Base-by-base conservation (phyloP, 257 asterid genomes). In the Scutellaria galericulata region DNA sequence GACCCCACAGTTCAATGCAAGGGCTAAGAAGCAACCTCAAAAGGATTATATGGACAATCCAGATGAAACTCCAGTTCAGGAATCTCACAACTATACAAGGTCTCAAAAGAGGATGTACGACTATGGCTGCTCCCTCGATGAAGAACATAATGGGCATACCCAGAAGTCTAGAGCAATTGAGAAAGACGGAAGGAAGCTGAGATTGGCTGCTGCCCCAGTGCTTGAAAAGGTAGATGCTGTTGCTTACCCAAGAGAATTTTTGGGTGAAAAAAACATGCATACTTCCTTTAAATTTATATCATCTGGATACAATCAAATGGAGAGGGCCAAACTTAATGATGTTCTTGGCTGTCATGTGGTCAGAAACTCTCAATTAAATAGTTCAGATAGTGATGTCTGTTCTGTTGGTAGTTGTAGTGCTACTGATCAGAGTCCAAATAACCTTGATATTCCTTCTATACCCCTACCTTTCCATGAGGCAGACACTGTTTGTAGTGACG, bases 351-450 rank as follows among this genome's bases (percentile, higher is more conserved):
- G 48, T 70, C 74, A 75, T 76, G 72, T 58, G 39, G 54, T 68
- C 68, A 66, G 85, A 80, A 83, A 71, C 50, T 67, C 82, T 40
- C 84, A 75, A 45, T 53, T 70, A 54, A 75, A 60, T 77, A 83
- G 82, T 72, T 82, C 85, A 53, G 89, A 84, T 74, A 82, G 83
- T 66, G 88, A 86, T 70, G 86, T 84, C 40, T 90, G 86, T 79
- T 90, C 96, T 22, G 90, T 89, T 75, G 98, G 92, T 76, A 92
- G 98, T 87, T 92, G 96, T 83, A 90, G 96, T 65, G 79, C 69
- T 68, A 68, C 81, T 78, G 85, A 75, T 71, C 71, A 42, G 66
- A 76, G 88, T 75, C 89, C 80, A 42, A 70, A 74, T 50, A 62
- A 79, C 72, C 80, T 50, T 48, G 57, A 57, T 51, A 60, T 80